Conservation (phyloP, 2,329 filamentous ascomycete genomes). For the Cryphonectria parasitica region DNA sequence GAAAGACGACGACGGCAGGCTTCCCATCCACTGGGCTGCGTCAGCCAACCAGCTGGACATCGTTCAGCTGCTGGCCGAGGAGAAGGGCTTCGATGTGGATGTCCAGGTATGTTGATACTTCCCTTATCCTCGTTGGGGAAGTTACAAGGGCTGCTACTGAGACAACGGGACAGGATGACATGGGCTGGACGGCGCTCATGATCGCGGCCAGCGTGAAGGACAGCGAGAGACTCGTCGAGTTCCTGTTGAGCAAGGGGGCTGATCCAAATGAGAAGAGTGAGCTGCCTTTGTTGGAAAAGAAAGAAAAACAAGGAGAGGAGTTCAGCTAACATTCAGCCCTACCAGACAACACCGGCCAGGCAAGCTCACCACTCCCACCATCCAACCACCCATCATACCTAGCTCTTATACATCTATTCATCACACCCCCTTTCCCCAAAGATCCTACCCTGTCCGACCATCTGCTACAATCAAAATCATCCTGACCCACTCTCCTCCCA, state of each 20-base stretch:
- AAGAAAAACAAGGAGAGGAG: no score
- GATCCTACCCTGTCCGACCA: no score
- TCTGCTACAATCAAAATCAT: not conserved
- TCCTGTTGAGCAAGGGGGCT: constrained; percentile 71
- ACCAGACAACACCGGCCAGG: constrained; percentile 68
- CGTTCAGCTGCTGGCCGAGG: constrained; percentile 70
- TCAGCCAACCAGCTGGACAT: constrained; percentile 82
- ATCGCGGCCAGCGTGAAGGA: constrained; percentile 78
- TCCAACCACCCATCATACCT: not conserved
- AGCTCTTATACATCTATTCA: not conserved
- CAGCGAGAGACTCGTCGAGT: constrained; percentile 67
- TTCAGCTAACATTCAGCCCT: constrained; percentile 29
- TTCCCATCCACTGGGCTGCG: constrained; percentile 92
- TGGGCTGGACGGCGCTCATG: constrained; percentile 84
- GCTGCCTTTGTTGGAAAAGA: constrained; percentile 21
- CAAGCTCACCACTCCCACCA: constrained; percentile 35
- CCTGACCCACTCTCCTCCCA: constrained; percentile 2
- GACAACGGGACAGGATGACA: constrained; percentile 60
- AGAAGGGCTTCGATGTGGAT: constrained; percentile 80
- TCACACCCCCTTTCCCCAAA: not conserved
- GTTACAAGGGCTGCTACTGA: not conserved
- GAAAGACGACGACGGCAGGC: constrained; percentile 84
- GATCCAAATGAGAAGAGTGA: constrained; percentile 75
- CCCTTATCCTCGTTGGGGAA: not conserved
- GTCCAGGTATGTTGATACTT: constrained; percentile 61